A percentile compares a stretch with the other conserved stretches of the same genome.
Conservation (phyloP, 495 filamentous ascomycete genomes). For the Tuber melanosporum region DNA sequence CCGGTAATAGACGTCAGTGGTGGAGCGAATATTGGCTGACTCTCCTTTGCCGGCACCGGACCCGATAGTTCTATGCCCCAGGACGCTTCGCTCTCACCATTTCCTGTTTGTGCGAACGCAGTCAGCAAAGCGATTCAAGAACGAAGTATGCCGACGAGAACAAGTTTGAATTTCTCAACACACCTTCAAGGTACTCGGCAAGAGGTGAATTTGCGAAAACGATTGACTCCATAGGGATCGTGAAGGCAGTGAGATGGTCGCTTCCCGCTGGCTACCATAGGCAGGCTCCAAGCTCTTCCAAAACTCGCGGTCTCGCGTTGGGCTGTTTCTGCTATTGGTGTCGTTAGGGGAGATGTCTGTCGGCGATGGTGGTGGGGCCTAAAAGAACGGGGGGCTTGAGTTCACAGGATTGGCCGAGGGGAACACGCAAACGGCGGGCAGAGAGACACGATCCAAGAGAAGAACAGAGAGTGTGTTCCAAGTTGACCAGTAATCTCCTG, state of each 20-base stretch:
- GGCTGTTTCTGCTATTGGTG: neutral
- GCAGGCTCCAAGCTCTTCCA: slow-evolving; percentile 13
- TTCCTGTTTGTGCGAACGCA: slow-evolving; percentile 36
- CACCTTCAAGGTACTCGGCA: slow-evolving; percentile 90
- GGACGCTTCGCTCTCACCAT: slow-evolving; percentile 50
- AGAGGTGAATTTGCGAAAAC: slow-evolving; percentile 86
- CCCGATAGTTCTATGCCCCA: slow-evolving; percentile 45
- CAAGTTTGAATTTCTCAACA: slow-evolving; percentile 38
- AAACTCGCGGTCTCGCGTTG: neutral
- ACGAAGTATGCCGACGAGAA: slow-evolving; percentile 16
- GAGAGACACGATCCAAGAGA: neutral
- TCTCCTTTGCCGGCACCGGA: slow-evolving; percentile 21
- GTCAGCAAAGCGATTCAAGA: slow-evolving; percentile 21
- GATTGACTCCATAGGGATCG: slow-evolving; percentile 72
- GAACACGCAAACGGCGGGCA: neutral
- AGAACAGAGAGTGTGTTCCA: neutral
- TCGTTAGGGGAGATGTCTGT: neutral
- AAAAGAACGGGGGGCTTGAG: neutral
- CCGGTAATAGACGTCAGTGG: slow-evolving; percentile 44
- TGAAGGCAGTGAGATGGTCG: slow-evolving; percentile 15
- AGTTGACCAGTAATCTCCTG: neutral
- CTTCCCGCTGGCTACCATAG: slow-evolving; percentile 24
- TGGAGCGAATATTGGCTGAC: slow-evolving; percentile 20
- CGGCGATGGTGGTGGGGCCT: neutral
- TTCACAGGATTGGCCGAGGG: neutral